A percentile compares a stretch with the other conserved stretches of the same genome.
Evolutionary conservation across 768 basidiomycete species (phyloP).

Genomic region (Clathrus columnatus): DNA sequence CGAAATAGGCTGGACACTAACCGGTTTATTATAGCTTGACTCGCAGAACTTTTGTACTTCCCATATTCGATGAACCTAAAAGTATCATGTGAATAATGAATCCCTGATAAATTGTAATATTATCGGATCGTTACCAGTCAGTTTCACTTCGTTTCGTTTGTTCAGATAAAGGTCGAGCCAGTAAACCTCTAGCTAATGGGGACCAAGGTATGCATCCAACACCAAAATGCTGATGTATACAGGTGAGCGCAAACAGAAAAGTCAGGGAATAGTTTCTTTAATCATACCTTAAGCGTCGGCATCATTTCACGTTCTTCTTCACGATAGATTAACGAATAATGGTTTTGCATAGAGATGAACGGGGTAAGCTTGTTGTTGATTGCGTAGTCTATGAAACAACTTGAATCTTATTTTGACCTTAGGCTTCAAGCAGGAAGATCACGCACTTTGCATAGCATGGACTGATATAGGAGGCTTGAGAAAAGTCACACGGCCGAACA

Average conservation of each 20-base stretch:
- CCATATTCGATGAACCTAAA: no score
- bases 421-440: neutral
- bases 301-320: conserved; percentile 63
- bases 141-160: conserved; percentile 32
- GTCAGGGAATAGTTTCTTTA: no score
- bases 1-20: conserved; percentile 15
- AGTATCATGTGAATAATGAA: no score
- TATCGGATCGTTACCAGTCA: conserved; percentile 22
- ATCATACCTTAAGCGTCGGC: conserved; percentile 41
- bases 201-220: conserved; percentile 55
- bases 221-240: conserved; percentile 39
- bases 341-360: conserved; percentile 67
- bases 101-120: no score
- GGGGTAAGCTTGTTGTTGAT: conserved; percentile 47
- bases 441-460: conserved; percentile 32
- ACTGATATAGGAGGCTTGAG: conserved; percentile 16
- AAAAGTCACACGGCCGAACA: no score
- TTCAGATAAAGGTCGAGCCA: conserved; percentile 32
- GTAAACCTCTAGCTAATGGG: conserved; percentile 43
- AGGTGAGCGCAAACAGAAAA: no score
- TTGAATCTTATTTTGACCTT: no score
- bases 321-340: conserved; percentile 50
- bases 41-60: conserved; percentile 23
- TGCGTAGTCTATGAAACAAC: conserved; percentile 63
- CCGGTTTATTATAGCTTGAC: conserved; percentile 32